Evolutionary conservation across 2,329 filamentous ascomycete species (phyloP), one percentile per base, ranked within the genome.

Genomic region (Hypoxylon sp.): DNA sequence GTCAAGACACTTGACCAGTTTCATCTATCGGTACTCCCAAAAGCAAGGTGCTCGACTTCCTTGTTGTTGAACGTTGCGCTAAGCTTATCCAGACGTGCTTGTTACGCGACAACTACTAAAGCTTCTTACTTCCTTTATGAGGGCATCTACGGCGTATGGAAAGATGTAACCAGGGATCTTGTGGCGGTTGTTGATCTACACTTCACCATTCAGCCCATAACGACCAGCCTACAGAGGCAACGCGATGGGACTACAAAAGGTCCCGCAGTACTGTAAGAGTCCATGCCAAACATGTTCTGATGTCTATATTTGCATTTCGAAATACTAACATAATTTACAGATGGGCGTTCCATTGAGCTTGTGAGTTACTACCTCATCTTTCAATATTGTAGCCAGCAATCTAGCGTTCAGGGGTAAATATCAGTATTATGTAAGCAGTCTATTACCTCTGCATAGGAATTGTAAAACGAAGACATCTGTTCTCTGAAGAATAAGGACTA

Each of bases 241-340:
- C 39, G 20, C 39, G 4, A 19, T 43, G 39, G 39, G 39, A 1
- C 39, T 43, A n/a, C 5, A 43, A 20, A 20, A 43, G 5, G 10
- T 20, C 17, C 39, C 39, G 39, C 39, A 43, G 39, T 43, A 17
- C 17, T 43, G 39, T 43, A 43, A 43, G 39, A 43, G n/a, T n/a
- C n/a, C 8, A 19, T 20, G 20, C 5, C 17, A 20, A 43, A 20
- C 17, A 20, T 20, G 39, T 20, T 43, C 17, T 20, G 39, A 20
- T 43, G 8, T 19, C 7, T 4, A 19, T 3, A 2, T 20, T n/a
- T 20, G n/a, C n/a, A n/a, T n/a, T n/a, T n/a, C n/a, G n/a, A n/a
- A n/a, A n/a, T n/a, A n/a, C n/a, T n/a, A n/a, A n/a, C n/a, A n/a
- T n/a, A n/a, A n/a, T n/a, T n/a, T n/a, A n/a, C n/a, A n/a, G n/a